Evolutionary conservation across 305 asterid species (phyloP), one percentile per base, ranked within the genome.

Genomic region (Fraxinus nigra): DNA sequence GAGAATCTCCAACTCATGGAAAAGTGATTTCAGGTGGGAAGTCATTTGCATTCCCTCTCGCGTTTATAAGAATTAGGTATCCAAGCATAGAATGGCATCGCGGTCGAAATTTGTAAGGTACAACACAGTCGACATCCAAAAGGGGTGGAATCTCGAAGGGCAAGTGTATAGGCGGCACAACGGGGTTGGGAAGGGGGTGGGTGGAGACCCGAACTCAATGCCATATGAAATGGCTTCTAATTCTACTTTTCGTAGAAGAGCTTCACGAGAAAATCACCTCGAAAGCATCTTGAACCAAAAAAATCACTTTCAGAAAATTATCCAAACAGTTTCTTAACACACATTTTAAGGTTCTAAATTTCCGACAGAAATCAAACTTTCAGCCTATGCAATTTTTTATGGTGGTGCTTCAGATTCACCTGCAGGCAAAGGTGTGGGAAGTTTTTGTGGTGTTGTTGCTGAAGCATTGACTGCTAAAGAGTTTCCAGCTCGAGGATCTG

Each of bases 371-470:
- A 28, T 5, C 4, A 69, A 69, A 69, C 24, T 13, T 69, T 7
- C 75, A 14, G 38, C 5, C 40, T 69, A 11, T 20, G 61, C 75
- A 54, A 59, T 30, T 72, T 70, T 65, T 2, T 79, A 11, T 9
- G 75, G 35, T 13, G 40, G 43, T 4, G 72, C 43, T 7, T 78
- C 20, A 77, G 84, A 34, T 69, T 85, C 82, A 38, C 74, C 20
- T 40, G 80, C 61, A 51, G 63, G 63, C 16, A 26, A 54, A 40
- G 56, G 81, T 79, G 88, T 83, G 33, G 59, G 85, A 82, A 84
- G 91, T 82, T 85, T 87, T 84, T 82, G 91, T 33, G 82, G 63
- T 78, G 84, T 14, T 65, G 80, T 83, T 48, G 86, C 81, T 40
- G 85, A 61, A 78, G 90, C 79, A 79, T 82, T 65, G 28, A 76